Evolutionary conservation across 768 basidiomycete genomes (phyloP).

Genomic region (Suillus sp.): DNA sequence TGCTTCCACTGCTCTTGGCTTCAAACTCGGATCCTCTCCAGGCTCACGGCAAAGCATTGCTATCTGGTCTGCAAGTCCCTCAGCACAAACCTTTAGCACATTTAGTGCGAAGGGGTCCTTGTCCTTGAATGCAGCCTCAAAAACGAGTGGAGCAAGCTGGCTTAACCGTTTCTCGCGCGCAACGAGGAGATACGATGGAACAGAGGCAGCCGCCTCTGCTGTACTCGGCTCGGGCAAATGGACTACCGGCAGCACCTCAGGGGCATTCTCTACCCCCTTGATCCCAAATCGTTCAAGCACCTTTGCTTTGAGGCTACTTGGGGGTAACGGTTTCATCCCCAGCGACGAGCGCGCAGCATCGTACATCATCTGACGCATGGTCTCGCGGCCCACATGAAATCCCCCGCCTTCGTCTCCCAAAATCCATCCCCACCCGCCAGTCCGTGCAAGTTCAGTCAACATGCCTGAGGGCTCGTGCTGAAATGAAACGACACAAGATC

Average conservation of each 20-base stretch:
- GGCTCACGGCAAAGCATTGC: constrained; percentile 44
- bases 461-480: constrained; percentile 38
- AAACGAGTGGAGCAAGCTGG: constrained; percentile 74
- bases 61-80: constrained; percentile 60
- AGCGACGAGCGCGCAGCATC: constrained; percentile 55
- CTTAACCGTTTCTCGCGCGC: constrained; percentile 76
- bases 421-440: constrained; percentile 85
- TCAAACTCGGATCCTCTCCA: constrained; percentile 36
- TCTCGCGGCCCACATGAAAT: constrained; percentile 76
- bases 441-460: constrained; percentile 66
- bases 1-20: constrained; percentile 48
- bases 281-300: constrained; percentile 62
- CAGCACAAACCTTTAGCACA: constrained; percentile 55
- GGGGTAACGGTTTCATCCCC: constrained; percentile 21
- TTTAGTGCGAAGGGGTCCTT: constrained; percentile 63
- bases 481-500: constrained; percentile 74
- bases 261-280: constrained; percentile 40
- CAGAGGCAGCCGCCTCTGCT: constrained; percentile 20
- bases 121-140: constrained; percentile 72
- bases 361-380: constrained; percentile 65
- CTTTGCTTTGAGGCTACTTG: constrained; percentile 43
- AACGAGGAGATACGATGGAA: constrained; percentile 32
- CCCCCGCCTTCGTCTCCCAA: constrained; percentile 85
- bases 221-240: constrained; percentile 60
- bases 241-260: constrained; percentile 66